These are phyloP conservation scores for Peronosclerospora sorghi DNA, from an alignment of 352 stramenopile species.

Conservation along the genomic window DNA sequence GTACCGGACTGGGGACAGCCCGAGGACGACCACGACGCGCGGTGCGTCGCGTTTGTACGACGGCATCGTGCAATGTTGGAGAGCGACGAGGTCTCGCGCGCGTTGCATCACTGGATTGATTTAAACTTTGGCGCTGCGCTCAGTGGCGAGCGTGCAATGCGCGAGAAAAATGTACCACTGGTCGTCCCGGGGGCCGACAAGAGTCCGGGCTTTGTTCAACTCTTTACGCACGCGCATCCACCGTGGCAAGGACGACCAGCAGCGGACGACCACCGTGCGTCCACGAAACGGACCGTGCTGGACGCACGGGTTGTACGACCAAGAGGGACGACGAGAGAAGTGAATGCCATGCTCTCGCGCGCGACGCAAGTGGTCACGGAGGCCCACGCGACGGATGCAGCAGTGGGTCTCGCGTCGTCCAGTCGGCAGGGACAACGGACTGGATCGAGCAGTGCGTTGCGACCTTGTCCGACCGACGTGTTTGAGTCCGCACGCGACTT, in stretches of 20 bases:
- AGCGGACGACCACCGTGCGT: not conserved
- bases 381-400: too few relatives aligned
- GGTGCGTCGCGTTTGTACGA: slow-evolving; percentile 71
- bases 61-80: slow-evolving; percentile 90
- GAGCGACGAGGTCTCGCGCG: slow-evolving; percentile 69
- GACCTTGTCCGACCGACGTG: too few relatives aligned
- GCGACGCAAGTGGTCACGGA: slow-evolving; percentile 27
- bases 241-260: slow-evolving; percentile 4
- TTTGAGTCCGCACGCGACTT: too few relatives aligned
- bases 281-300: not conserved
- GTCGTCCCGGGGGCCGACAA: slow-evolving; percentile 33
- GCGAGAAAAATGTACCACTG: slow-evolving; percentile 88
- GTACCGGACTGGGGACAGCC: slow-evolving; percentile 69
- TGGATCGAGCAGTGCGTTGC: not conserved
- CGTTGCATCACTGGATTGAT: slow-evolving; percentile 92
- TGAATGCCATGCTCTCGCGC: slow-evolving; percentile 25
- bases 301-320: too few relatives aligned
- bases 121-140: slow-evolving; percentile 90
- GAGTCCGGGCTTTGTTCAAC: slow-evolving; percentile 65
- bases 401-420: slow-evolving; percentile 12
- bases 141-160: slow-evolving; percentile 62
- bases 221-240: slow-evolving; percentile 44
- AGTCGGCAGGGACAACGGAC: slow-evolving; percentile 2
- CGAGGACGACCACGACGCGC: slow-evolving; percentile 12
- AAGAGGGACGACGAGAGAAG: slow-evolving; percentile 13